phyloP scores from a whole-genome alignment of 2,329 filamentous ascomycete genomes.

The Onygenales sp. region DNA sequence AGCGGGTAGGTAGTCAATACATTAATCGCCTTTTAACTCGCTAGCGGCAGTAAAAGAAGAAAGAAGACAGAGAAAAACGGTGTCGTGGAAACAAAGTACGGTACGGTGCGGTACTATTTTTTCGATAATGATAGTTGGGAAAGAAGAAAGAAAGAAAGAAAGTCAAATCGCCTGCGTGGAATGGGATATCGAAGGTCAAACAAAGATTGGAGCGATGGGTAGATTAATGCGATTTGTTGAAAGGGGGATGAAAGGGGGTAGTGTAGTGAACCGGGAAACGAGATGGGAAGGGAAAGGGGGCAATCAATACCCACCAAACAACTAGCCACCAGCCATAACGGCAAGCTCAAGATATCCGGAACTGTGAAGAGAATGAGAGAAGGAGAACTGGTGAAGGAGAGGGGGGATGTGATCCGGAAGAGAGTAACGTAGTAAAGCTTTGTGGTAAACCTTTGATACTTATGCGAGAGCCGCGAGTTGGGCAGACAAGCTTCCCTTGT shows the following conservation, averaged over 20 bases:
- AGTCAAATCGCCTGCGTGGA: no score
- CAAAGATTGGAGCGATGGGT: not conserved
- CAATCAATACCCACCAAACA: not conserved
- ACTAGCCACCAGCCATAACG: not conserved
- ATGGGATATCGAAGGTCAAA: no score
- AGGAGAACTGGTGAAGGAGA: not conserved
- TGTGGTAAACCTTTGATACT: not conserved
- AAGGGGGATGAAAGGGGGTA: not conserved
- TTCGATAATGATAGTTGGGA: no score
- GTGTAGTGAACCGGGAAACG: not conserved
- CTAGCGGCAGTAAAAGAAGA: no score
- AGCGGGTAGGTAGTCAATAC: no score
- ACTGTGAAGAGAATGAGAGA: not conserved
- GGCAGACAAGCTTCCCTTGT: slow-evolving; percentile 69
- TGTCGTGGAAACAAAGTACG: no score
- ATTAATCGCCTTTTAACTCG: no score
- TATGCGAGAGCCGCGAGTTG: slow-evolving; percentile 33
- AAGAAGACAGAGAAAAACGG: no score
- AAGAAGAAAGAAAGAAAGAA: no score
- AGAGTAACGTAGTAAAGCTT: no score
- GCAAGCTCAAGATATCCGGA: not conserved
- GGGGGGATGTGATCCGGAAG: not conserved
- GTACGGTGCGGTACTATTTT: no score
- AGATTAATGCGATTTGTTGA: not conserved
- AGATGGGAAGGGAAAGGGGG: not conserved